Conservation (phyloP, 345 rosid genomes). For the Passiflora organensis region DNA sequence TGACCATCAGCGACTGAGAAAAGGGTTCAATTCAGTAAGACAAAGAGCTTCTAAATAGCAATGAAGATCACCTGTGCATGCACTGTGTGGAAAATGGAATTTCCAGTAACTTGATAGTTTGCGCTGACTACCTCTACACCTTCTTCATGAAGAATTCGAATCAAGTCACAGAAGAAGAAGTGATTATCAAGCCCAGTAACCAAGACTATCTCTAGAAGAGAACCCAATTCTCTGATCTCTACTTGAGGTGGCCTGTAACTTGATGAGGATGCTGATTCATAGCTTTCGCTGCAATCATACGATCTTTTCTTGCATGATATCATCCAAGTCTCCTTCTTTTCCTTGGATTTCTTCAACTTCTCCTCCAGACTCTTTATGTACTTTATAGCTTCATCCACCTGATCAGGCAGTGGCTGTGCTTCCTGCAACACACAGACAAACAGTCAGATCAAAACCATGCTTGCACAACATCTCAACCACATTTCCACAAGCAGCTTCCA, state of each 20-base stretch:
- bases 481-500: too few species aligned
- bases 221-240: constrained; percentile 32
- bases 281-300: neutral
- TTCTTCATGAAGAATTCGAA: constrained; percentile 40
- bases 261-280: neutral
- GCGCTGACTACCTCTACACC: constrained; percentile 36
- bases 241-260: constrained; percentile 25
- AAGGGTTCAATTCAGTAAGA: too few species aligned
- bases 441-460: too few species aligned
- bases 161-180: constrained; percentile 29
- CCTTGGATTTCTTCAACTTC: constrained; percentile 25
- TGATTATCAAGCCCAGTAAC: constrained; percentile 21
- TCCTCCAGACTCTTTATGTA: constrained; percentile 37
- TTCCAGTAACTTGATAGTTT: constrained; percentile 25
- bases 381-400: constrained; percentile 45
- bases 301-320: constrained; percentile 24
- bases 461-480: too few species aligned
- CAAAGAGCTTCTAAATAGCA: too few species aligned
- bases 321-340: constrained; percentile 28
- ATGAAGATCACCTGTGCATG: constrained; percentile 36
- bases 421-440: constrained; percentile 25
- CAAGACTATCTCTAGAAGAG: constrained; percentile 31
- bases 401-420: constrained; percentile 37
- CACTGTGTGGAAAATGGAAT: constrained; percentile 25
- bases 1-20: neutral